Conservation (phyloP, 495 filamentous ascomycete genomes). For the Penicillium riverlandense region DNA sequence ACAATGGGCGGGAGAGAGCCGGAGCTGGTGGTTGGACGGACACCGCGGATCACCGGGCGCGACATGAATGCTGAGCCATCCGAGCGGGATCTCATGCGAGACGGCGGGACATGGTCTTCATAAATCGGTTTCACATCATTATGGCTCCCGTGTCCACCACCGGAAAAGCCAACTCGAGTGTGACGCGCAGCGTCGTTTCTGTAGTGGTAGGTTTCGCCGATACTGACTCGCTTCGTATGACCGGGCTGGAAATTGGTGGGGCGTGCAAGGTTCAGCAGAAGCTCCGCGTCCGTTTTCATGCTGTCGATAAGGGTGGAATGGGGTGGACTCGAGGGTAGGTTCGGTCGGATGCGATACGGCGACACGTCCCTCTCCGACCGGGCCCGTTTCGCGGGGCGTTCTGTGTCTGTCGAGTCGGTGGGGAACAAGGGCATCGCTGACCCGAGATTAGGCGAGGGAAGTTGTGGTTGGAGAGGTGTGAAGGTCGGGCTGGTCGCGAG, state of each 20-base stretch:
- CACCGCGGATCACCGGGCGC: slow-evolving; percentile 29
- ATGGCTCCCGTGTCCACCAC: slow-evolving; percentile 3
- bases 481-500: slow-evolving; percentile 44
- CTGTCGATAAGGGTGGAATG: slow-evolving; percentile 32
- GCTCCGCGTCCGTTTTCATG: slow-evolving; percentile 47
- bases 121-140: slow-evolving; percentile 11
- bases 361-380: slow-evolving; percentile 51
- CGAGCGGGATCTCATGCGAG: slow-evolving; percentile 39
- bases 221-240: slow-evolving; percentile 29
- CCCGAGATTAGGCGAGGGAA: slow-evolving; percentile 24
- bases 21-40: slow-evolving; percentile 37
- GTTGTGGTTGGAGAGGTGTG: slow-evolving; percentile 26
- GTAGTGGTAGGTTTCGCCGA: slow-evolving; percentile 27
- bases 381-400: slow-evolving; percentile 53
- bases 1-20: slow-evolving; percentile 29
- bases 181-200: slow-evolving; percentile 17
- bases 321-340: slow-evolving; percentile 36
- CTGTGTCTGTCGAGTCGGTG: slow-evolving; percentile 21
- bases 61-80: slow-evolving; percentile 38
- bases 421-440: slow-evolving; percentile 27
- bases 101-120: slow-evolving; percentile 16
- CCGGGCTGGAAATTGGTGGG: slow-evolving; percentile 30
- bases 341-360: slow-evolving; percentile 29
- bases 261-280: slow-evolving; percentile 42
- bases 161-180: slow-evolving; percentile 14